Evolutionary conservation across 129 eudicot species (phyloP).

Genomic region (Tagetes patula): DNA sequence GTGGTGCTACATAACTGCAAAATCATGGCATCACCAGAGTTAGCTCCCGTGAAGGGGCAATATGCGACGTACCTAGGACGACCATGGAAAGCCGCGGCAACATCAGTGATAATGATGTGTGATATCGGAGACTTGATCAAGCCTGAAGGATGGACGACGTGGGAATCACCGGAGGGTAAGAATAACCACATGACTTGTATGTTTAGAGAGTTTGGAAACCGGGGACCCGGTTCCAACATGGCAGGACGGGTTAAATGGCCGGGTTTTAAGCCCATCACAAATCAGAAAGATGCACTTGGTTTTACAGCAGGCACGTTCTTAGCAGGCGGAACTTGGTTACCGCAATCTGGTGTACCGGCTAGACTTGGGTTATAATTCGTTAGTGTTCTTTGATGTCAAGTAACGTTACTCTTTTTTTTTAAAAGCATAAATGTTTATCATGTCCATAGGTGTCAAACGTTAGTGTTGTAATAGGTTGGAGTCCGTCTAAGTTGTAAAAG

Average conservation of each 20-base stretch:
- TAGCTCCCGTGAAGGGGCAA: conserved; percentile 36
- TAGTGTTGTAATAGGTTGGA: conserved; percentile 26
- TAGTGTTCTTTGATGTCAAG: conserved; percentile 18
- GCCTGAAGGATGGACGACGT: conserved; percentile 55
- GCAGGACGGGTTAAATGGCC: conserved; percentile 43
- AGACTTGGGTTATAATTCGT: conserved; percentile 33
- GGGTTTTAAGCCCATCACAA: conserved; percentile 12
- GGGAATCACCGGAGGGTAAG: conserved; percentile 38
- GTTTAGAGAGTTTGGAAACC: conserved; percentile 44
- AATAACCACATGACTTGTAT: conserved; percentile 42
- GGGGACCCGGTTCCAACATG: conserved; percentile 54
- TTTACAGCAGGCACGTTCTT: conserved; percentile 42
- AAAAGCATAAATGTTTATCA: conserved; percentile 12
- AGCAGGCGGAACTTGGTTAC: conserved; percentile 35
- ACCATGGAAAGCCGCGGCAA: conserved; percentile 52
- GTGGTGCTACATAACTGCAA: conserved; percentile 57
- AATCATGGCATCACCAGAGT: conserved; percentile 37
- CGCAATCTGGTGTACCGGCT: conserved; percentile 33
- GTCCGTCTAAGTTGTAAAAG: background rate
- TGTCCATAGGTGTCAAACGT: conserved; percentile 23
- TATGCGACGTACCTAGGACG: conserved; percentile 50
- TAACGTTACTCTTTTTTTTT: conserved; percentile 16
- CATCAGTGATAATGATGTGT: conserved; percentile 41
- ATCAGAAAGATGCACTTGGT: conserved; percentile 30
- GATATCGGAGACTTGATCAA: conserved; percentile 52